Evolutionary conservation across 2,329 filamentous ascomycete species (phyloP), one percentile per base, ranked within the genome.

Genomic region (Ophiocordyceps camponoti-floridani): DNA sequence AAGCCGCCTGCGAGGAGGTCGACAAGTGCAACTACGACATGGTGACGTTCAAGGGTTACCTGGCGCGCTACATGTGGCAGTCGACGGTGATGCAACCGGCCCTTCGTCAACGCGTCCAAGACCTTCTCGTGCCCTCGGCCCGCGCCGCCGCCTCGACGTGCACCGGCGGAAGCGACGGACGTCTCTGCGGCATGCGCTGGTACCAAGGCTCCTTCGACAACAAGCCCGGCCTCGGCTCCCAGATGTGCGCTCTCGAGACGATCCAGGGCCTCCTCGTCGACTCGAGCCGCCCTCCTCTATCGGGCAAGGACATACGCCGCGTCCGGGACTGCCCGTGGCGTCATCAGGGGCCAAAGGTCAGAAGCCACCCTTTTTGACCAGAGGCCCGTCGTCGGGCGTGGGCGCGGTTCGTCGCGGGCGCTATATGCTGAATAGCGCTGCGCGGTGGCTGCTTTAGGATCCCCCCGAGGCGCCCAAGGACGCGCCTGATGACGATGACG

Each of bases 41-140:
- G 67, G 71, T 69, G 52, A 75, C 73, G 9, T 82, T 79, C 69
- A 85, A 84, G 61, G 78, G 69, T 40, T 80, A 78, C 56, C 66
- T 82, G 28, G 66, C 76, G 26, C 74, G 77, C 45, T 80, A 77
- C 62, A 72, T 81, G 63, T 79, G 70, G 61, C 66, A 70, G 41
- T 68, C 75, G 4, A 66, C 73, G 31, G 56, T 69, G 43, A 65
- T 79, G 60, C 65, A 76, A 47, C 74, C 78, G 10, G 68, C 67
- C 18, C 69, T 78, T 18, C 59, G 61, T 3, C 45, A 59, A 4
- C 60, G 64, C 4, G 65, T 82, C 42, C 61, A 66, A 43, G 55
- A 58, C 2, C 59, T 72, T 41, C 66, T 82, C 40, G 56, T 62
- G 5, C 56, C 68, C 2, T 73, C 73, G 2, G 73, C 75, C 31